phyloP scores from a whole-genome alignment of 768 basidiomycete species.

The Pholiota conissans region DNA sequence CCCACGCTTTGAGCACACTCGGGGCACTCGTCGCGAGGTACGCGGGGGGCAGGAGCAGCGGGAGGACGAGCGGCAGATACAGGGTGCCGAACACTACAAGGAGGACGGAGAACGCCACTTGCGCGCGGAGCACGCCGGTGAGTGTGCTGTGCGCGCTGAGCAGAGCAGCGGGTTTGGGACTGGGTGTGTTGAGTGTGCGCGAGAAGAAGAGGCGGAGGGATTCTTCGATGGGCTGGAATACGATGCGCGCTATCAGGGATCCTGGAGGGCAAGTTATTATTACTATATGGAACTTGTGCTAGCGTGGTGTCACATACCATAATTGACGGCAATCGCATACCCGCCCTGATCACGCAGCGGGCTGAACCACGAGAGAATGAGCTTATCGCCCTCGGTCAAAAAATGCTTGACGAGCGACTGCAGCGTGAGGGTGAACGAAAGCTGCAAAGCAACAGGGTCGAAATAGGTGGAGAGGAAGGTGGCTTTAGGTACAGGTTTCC shows the following conservation, averaged over 20 bases:
- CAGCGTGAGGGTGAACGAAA: constrained; percentile 82
- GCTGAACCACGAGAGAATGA: constrained; percentile 83
- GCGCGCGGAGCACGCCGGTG: constrained; percentile 60
- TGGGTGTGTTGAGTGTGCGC: constrained; percentile 35
- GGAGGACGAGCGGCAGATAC: constrained; percentile 69
- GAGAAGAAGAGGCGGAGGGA: constrained; percentile 90
- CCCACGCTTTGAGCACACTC: constrained; percentile 72
- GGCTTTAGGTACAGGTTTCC: no score
- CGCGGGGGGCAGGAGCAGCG: constrained; percentile 67
- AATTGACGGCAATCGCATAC: constrained; percentile 94
- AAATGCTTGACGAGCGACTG: constrained; percentile 94
- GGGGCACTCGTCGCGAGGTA: constrained; percentile 82
- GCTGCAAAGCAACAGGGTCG: constrained; percentile 33
- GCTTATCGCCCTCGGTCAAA: constrained; percentile 92
- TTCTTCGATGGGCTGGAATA: constrained; percentile 97
- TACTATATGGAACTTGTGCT: background rate
- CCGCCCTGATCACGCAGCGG: constrained; percentile 88
- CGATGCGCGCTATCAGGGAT: constrained; percentile 86
- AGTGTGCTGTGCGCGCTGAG: constrained; percentile 52
- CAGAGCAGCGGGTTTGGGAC: constrained; percentile 19
- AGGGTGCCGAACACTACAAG: constrained; percentile 74
- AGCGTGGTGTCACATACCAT: constrained; percentile 54
- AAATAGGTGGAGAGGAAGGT: constrained; percentile 10
- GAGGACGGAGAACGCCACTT: constrained; percentile 66
- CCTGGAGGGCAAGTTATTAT: constrained; percentile 45